Base-by-base conservation (phyloP, 306 rosid species). In the Hylodesmum podocarpum region DNA sequence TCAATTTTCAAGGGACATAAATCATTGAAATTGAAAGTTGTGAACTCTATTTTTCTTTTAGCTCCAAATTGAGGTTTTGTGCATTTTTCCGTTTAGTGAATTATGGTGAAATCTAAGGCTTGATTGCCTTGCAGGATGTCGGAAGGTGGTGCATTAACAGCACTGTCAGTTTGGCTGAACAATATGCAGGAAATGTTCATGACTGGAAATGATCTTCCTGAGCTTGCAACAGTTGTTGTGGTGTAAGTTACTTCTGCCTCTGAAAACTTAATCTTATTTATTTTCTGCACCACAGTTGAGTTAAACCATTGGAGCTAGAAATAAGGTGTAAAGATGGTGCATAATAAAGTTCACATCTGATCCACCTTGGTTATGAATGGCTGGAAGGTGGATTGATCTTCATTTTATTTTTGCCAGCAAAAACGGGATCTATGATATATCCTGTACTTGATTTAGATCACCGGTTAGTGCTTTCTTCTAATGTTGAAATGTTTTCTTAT, bases 101-200 rank as follows among this genome's bases (percentile, higher is more conserved):
- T 63, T n/a, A 46, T 73, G 41, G 41, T 66, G 41, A 76, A 72
- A 40, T 84, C 66, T 74, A 69, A 65, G 46, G 14, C 70, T 75
- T 68, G 58, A 61, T 74, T 62, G 51, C 77, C 78, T 75, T 83
- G 81, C 89, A 92, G 99, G 87, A 87, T 92, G 97, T 92, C 91
- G 83, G 96, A 96, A 86, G 99, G 97, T 47, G 91, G 92, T 75
- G 97, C 98, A 37, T 90, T 78, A 87, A 88, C 99, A 49, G 96
- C 98, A 58, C 71, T 96, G 39, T 92, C 96, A 70, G 57, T 89
- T 82, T 96, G 99, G 98, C 83, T 92, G 66, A 92, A 92, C 69
- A 70, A 86, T 50, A 84, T 92, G 84, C 83, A 87, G 57, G 96
- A 89, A 84, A 91, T 89, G 94, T 85, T 87, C 81, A 22, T 69